Evolutionary conservation across 225 moss, liverwort and hornwort genomes (phyloP), one percentile per base, ranked within the genome.

Genomic region (Physcomitrium patens): DNA sequence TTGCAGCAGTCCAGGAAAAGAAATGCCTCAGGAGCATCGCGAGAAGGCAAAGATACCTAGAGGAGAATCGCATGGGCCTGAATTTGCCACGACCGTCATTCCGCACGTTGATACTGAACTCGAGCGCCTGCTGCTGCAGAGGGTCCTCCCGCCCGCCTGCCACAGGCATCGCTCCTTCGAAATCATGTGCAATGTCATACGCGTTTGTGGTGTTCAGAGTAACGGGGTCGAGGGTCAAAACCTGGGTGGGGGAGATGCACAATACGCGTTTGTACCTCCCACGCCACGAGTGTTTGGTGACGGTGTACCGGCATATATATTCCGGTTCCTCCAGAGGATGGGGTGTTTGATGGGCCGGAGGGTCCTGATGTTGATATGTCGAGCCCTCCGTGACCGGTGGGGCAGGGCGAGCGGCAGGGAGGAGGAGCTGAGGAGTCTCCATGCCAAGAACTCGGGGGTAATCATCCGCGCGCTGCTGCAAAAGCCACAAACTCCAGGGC

Each of bases 271-370:
- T 95, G 76, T 95, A 95, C 70, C 90, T 95, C 73, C 95, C 95
- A 70, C 95, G 87, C 95, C 95, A 95, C 52, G 95, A 95, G 78
- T 95, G 95, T 78, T 95, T 95, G 41, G 88, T 95, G 63, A 93
- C 93, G 61, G 90, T 72, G 72, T 95, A 95, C 41, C 95, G 84
- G 70, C 91, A 91, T 13, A 90, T 28, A 60, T 95, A 95, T 62
- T 95, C 95, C 12, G 91, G 86, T 79, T 95, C 95, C 81, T 95
- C 95, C 37, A 73, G 75, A 42, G 91, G 73, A 75, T 68, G 89
- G 86, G 72, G 86, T 73, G 68, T 78, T 76, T 65, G 84, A 46
- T 72, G 81, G 22, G 50, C 64, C 60, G 85, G 53, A 54, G 79
- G 67, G 22, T 76, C 79, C 31, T 68, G 71, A 52, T 55, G 51